A percentile compares a stretch with the other conserved stretches of the same genome.
These are phyloP conservation scores for Cylindrotheca closterium DNA, from an alignment of 108 stramenopile genomes.

Conservation along the genomic window DNA sequence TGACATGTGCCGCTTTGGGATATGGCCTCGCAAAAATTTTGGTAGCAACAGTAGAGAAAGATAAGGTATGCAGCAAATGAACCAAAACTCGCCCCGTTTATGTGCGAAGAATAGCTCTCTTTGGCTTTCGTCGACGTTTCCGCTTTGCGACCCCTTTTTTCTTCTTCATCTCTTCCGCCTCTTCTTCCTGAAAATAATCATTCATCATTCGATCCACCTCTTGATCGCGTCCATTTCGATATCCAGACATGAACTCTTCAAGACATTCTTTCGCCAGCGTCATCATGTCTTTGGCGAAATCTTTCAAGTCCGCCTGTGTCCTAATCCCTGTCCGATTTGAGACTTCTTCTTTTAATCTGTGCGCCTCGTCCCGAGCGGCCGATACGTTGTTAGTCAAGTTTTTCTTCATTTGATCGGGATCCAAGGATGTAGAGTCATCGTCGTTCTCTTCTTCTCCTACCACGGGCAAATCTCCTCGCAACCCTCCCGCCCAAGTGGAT, in stretches of 20 bases:
- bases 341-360: slow-evolving; percentile 46
- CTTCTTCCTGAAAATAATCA: slow-evolving; percentile 74
- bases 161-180: slow-evolving; percentile 17
- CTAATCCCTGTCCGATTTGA: slow-evolving; percentile 64
- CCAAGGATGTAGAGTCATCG: slow-evolving; percentile 9
- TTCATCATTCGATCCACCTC: slow-evolving; percentile 84
- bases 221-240: slow-evolving; percentile 77
- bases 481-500: slow-evolving; percentile 38
- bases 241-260: slow-evolving; percentile 81
- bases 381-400: slow-evolving; percentile 66
- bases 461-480: slow-evolving; percentile 9
- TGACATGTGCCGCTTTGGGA: slow-evolving; percentile 75
- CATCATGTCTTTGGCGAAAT: slow-evolving; percentile 61
- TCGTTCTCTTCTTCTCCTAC: slow-evolving; percentile 6
- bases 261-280: slow-evolving; percentile 66
- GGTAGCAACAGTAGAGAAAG: background rate
- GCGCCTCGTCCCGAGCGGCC: slow-evolving; percentile 38
- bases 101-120: background rate
- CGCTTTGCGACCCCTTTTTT: background rate
- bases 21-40: slow-evolving; percentile 6
- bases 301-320: slow-evolving; percentile 56
- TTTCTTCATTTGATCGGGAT: background rate
- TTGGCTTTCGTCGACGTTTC: slow-evolving; percentile 7
- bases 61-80: no score
- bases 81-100: background rate